Conservation (phyloP, 2,329 filamentous ascomycete species). For the Aspergillaceae sp. region DNA sequence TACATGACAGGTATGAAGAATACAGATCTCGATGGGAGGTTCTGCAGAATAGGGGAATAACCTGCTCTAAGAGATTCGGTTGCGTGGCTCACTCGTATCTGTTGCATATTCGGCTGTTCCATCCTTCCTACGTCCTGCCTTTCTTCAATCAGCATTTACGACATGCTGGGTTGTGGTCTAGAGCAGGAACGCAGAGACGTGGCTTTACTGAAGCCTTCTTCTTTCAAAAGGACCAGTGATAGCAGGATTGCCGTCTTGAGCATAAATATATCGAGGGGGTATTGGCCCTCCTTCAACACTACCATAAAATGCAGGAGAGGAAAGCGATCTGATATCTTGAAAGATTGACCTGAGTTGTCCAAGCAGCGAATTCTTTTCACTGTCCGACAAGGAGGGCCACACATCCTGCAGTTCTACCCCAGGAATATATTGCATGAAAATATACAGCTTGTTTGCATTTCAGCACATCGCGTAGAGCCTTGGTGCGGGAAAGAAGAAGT, state of each 20-base stretch:
- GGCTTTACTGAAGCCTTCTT: conserved; percentile 13
- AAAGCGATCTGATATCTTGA: conserved; percentile 11
- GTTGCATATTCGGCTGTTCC: no score
- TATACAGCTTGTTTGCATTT: conserved; percentile 9
- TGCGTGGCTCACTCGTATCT: no score
- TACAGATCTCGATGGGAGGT: no score
- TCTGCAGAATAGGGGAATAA: no score
- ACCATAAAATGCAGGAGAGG: conserved; percentile 14
- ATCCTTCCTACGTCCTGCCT: no score
- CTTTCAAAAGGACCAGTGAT: conserved; percentile 12
- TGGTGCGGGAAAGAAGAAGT: conserved; percentile 3
- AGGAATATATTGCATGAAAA: conserved; percentile 13
- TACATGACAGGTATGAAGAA: no score
- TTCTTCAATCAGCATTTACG: no score
- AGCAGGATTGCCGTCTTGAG: conserved; percentile 7
- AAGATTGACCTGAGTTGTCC: conserved; percentile 11
- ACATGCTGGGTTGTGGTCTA: no score
- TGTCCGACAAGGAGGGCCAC: conserved; percentile 10
- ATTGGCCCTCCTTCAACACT: conserved; percentile 12
- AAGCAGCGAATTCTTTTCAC: conserved; percentile 9
- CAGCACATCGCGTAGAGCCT: conserved; percentile 15
- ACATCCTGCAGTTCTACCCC: conserved; percentile 6
- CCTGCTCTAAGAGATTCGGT: no score
- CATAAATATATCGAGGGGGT: conserved; percentile 15
- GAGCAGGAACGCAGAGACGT: conserved; percentile 1